Evolutionary conservation across 2,329 filamentous ascomycete species (phyloP), one percentile per base, ranked within the genome.

Genomic region (Kalaharituber pfeilii): DNA sequence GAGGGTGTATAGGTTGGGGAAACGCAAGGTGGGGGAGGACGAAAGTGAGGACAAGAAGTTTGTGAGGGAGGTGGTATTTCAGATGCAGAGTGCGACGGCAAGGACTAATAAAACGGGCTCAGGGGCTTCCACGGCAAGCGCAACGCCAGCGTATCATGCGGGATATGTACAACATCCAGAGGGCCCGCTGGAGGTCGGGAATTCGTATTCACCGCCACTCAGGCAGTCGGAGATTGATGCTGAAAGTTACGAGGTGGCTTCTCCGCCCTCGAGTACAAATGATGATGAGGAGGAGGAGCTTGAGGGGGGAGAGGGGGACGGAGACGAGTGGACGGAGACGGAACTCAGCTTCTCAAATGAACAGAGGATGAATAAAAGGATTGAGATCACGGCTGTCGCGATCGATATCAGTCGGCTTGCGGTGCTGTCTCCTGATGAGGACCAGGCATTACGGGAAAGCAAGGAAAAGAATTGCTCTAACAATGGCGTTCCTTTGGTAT

Each of bases 391-490:
- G 0, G 73, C 84, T 1, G 80, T 73, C 49, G 77, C 80, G 0
- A 68, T 93, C 28, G 91, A 98, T 66, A 72, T 72, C 56, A 95
- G 88, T 1, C 78, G 73, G 0, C 81, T 82, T 62, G 81, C 88
- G 1, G 70, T 79, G 0, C 69, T 87, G 29, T 84, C 84, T 0
- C 70, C 79, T 9, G 78, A 77, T 2, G 91, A 96, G 69, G 89
- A 96, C 67, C 82, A 85, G 9, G 9, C 9, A 9, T 36, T 36
- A 9, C 9, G n/a, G 30, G 9, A 36, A n/a, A 9, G 9, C n/a
- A 36, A 36, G 30, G 30, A n/a, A 36, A n/a, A n/a, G n/a, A n/a
- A n/a, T n/a, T n/a, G n/a, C n/a, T n/a, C n/a, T n/a, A n/a, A n/a
- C n/a, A n/a, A n/a, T n/a, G n/a, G n/a, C n/a, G n/a, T n/a, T n/a